Evolutionary conservation across 345 rosid genomes (phyloP), one percentile per base, ranked within the genome.

Genomic region (Ricinus communis): DNA sequence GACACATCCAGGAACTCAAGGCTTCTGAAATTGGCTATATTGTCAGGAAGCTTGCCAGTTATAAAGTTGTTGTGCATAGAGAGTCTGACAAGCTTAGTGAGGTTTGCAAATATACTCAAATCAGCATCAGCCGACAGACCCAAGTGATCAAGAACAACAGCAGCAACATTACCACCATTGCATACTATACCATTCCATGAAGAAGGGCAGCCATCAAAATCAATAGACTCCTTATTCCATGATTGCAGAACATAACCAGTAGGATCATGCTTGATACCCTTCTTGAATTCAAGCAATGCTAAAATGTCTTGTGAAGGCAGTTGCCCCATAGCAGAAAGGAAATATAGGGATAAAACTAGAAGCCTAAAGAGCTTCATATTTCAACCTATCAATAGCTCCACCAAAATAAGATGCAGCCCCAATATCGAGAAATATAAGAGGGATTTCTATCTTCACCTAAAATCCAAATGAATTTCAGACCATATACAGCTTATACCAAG

Each of bases 101-200:
- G 93, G 78, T 95, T 92, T 4, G 87, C 78, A 65, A 95, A 90
- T 55, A 92, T 70, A 68, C 93, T 86, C 81, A 95, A 73, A 77
- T 92, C 97, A n/a, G 66, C 96, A 68, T 87, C 88, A 68, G 93
- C 93, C 30, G 97, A 81, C 25, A 95, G 84, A 53, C 87, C 87
- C 71, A 95, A 76, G 76, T 89, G 90, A 66, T 90, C 90, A 27
- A 95, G 90, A 71, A 92, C 86, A 75, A 95, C 87, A 54, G 84
- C 97, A 66, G 99, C 99, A 46, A 95, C 93, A 81, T 89, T 90
- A 38, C 87, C 97, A 15, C 89, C 93, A 71, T 90, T 95, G 73
- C 99, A 95, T 43, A 95, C 86, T 11, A 95, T 83, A 14, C 99
- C 99, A 78, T 95, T 92, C 99, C 99, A 95, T 0, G 97, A 87